These are phyloP conservation scores for Scutellaria minor DNA, from an alignment of 257 asterid species.

Conservation along the genomic window DNA sequence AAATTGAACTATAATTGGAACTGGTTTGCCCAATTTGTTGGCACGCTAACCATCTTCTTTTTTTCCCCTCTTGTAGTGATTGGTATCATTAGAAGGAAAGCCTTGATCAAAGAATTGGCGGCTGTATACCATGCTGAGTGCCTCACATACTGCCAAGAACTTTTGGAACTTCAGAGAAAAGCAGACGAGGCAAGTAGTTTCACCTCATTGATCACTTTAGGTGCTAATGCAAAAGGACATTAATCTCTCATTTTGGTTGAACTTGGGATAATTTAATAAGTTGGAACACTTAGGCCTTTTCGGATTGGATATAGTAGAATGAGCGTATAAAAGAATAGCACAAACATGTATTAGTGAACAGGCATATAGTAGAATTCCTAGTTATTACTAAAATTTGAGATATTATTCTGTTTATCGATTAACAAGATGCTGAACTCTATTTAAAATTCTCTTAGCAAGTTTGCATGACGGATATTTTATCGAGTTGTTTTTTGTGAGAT, in stretches of 20 bases:
- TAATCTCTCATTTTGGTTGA: neutral
- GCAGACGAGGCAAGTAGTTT: slow-evolving; percentile 68
- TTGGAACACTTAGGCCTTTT: neutral
- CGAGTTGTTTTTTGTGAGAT: neutral
- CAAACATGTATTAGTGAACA: neutral
- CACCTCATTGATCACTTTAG: neutral
- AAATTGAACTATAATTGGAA: neutral
- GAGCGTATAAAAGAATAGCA: no score
- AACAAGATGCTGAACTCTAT: neutral
- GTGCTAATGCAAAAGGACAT: neutral
- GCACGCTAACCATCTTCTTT: slow-evolving; percentile 23
- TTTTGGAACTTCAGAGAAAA: slow-evolving; percentile 84
- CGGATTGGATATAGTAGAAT: neutral
- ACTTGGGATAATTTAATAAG: neutral
- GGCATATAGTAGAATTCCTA: neutral
- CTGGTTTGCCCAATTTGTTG: slow-evolving; percentile 5
- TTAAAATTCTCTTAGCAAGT: neutral
- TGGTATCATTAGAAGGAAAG: slow-evolving; percentile 87
- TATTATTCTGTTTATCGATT: slow-evolving; percentile 7
- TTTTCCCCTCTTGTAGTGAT: slow-evolving; percentile 59
- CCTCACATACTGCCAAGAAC: slow-evolving; percentile 88
- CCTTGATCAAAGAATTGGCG: slow-evolving; percentile 86
- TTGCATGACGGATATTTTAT: neutral
- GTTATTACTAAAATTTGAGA: neutral
- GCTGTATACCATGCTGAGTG: slow-evolving; percentile 93